Percentiles rank a stretch among this genome's conserved stretches.
phyloP scores from a whole-genome alignment of 306 rosid species.

The Ammopiptanthus mongolicus region DNA sequence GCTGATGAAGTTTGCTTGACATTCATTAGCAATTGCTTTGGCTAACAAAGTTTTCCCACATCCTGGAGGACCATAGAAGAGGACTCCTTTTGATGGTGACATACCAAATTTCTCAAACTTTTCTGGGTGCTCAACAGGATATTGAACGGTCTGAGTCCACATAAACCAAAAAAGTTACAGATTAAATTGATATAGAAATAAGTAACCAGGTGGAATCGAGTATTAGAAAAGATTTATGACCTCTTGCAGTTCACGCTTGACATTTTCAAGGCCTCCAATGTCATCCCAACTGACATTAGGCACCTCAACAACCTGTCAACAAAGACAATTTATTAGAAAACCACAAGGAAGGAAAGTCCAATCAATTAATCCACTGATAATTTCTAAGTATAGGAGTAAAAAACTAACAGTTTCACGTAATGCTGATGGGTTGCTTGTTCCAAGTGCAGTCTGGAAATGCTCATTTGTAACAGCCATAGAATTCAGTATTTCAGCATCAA shows the following conservation, averaged over 20 bases:
- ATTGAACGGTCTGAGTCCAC: constrained; percentile 47
- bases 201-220: not conserved
- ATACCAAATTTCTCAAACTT: constrained; percentile 57
- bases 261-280: constrained; percentile 61
- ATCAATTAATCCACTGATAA: not conserved
- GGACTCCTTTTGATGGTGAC: constrained; percentile 62
- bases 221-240: constrained; percentile 14
- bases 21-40: constrained; percentile 58
- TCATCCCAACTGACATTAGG: constrained; percentile 57
- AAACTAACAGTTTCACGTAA: constrained; percentile 59
- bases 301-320: constrained; percentile 49
- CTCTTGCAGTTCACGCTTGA: constrained; percentile 59
- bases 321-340: constrained; percentile 3
- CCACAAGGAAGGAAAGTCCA: not conserved
- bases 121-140: constrained; percentile 62
- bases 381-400: not conserved
- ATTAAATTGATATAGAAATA: not conserved
- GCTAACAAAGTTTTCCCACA: constrained; percentile 59
- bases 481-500: constrained; percentile 61
- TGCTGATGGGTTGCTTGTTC: constrained; percentile 71
- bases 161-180: constrained; percentile 1
- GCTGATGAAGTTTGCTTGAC: constrained; percentile 59
- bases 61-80: constrained; percentile 61
- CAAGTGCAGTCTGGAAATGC: constrained; percentile 71
- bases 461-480: constrained; percentile 63